Evolutionary conservation across 1,284 basidiomycete species (phyloP), one percentile per base, ranked within the genome.

Genomic region (Cryptococcus sp.): DNA sequence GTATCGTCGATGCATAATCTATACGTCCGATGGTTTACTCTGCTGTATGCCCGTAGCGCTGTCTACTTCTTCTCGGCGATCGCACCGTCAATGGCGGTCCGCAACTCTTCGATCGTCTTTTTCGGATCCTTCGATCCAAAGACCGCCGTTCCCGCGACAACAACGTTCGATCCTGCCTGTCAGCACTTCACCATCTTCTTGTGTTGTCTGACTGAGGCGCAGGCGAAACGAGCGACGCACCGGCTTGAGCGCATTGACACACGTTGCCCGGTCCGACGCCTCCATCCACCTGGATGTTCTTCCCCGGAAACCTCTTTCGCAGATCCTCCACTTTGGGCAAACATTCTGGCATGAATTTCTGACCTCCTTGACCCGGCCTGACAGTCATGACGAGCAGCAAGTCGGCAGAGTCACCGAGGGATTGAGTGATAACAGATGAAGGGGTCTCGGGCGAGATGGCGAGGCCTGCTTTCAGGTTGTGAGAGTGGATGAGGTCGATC

Each of bases 311-410:
- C 23, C 93, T 83, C 18, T 80, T 78, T 18, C 95, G 84, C 45
- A 99, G 82, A 66, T 97, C 90, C n/a, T 84, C 76, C 12, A 97
- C 87, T 75, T 76, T 72, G 35, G 65, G 58, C 46, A 98, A 83
- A 68, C 93, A 97, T 62, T 89, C 82, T 19, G 90, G 84, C 65
- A 97, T 79, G 75, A 99, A 97, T 72, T 95, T 97, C 71, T 99
- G 95, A 1, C 95, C 95, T 31, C 95, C 95, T 18, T 82, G 82
- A 40, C 89, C 89, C 35, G 92, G 92, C 65, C 88, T 84, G 25
- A 97, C 93, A 11, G 92, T 97, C 93, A 97, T 97, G 65, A 97
- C 92, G 54, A 97, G 82, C 18, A 97, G 79, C 84, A 95, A 88
- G 72, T 97, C 93, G 6, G 85, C 89, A 7, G 80, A 80, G 22